These are phyloP conservation scores for Mortierella sp. DNA, from an alignment of 371 early-diverging fungal genomes.

Conservation along the genomic window DNA sequence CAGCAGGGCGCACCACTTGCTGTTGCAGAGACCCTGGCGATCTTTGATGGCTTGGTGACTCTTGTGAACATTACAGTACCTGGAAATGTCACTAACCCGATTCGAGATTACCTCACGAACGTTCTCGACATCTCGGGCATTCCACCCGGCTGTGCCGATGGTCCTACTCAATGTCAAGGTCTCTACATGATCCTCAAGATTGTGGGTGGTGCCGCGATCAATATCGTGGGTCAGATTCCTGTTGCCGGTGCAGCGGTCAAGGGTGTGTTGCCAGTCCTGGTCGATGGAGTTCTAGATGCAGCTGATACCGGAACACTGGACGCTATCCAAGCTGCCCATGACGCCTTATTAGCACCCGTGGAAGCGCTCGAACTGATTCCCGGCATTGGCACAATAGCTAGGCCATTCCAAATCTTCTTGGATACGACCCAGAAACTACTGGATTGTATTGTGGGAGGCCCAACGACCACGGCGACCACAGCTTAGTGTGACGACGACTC, in stretches of 20 bases:
- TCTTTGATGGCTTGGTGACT: background rate
- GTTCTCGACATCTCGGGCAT: constrained; percentile 1
- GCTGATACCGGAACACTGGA: background rate
- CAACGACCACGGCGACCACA: background rate
- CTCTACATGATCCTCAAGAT: constrained; percentile 4
- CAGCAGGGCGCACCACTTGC: constrained; percentile 8
- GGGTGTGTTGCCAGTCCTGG: background rate
- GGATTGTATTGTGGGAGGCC: background rate
- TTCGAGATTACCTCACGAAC: constrained; percentile 1
- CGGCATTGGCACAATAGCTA: background rate
- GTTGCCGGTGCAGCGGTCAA: background rate
- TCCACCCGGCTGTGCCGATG: constrained; percentile 8
- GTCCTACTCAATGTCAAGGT: background rate
- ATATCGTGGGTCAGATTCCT: background rate
- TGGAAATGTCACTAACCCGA: background rate
- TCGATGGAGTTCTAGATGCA: background rate
- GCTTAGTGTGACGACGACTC: background rate
- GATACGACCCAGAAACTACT: constrained; percentile 7
- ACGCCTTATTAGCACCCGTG: background rate
- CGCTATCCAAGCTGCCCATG: constrained; percentile 5
- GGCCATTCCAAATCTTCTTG: constrained; percentile 10
- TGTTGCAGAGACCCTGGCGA: constrained; percentile 2
- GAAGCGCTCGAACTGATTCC: background rate
- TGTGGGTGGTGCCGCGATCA: background rate
- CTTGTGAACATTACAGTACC: background rate